Conservation (phyloP, 1,139 yeast species). For the Kodamaea suecica region DNA sequence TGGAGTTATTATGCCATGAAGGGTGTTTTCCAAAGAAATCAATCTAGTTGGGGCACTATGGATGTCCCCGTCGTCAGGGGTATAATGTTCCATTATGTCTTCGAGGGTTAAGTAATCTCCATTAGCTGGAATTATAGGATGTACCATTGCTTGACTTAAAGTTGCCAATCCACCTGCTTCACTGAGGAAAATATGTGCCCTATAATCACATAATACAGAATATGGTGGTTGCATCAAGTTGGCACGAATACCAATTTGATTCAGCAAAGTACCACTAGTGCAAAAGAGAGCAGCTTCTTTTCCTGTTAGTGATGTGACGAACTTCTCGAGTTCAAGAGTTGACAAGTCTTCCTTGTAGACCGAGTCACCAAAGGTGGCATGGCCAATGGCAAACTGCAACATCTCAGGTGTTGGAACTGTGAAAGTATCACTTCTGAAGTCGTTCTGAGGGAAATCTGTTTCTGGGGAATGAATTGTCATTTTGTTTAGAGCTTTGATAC, state of each 20-base stretch:
- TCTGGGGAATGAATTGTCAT: slow-evolving; percentile 21
- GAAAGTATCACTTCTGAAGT: slow-evolving; percentile 54
- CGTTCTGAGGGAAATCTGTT: slow-evolving; percentile 37
- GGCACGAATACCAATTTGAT: slow-evolving; percentile 80
- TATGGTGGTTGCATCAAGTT: slow-evolving; percentile 85
- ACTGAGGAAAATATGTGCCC: slow-evolving; percentile 78
- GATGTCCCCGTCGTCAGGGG: slow-evolving; percentile 49
- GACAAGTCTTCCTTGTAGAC: slow-evolving; percentile 82
- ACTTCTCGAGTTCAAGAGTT: slow-evolving; percentile 62
- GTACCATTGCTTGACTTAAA: slow-evolving; percentile 88
- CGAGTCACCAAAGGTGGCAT: slow-evolving; percentile 76
- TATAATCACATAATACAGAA: slow-evolving; percentile 75
- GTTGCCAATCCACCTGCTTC: slow-evolving; percentile 94
- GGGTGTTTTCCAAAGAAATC: slow-evolving; percentile 44
- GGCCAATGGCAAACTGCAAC: slow-evolving; percentile 33
- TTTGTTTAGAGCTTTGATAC: not conserved
- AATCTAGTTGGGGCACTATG: slow-evolving; percentile 49
- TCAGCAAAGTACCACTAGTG: slow-evolving; percentile 87
- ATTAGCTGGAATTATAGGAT: slow-evolving; percentile 73
- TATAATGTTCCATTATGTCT: slow-evolving; percentile 35
- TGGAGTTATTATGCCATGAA: slow-evolving; percentile 45
- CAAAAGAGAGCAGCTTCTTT: slow-evolving; percentile 83
- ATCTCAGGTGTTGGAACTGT: slow-evolving; percentile 43
- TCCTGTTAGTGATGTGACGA: slow-evolving; percentile 70
- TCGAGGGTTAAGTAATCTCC: slow-evolving; percentile 58